Conservation (phyloP, 208 protist species). For the Leishmania amazonensis region DNA sequence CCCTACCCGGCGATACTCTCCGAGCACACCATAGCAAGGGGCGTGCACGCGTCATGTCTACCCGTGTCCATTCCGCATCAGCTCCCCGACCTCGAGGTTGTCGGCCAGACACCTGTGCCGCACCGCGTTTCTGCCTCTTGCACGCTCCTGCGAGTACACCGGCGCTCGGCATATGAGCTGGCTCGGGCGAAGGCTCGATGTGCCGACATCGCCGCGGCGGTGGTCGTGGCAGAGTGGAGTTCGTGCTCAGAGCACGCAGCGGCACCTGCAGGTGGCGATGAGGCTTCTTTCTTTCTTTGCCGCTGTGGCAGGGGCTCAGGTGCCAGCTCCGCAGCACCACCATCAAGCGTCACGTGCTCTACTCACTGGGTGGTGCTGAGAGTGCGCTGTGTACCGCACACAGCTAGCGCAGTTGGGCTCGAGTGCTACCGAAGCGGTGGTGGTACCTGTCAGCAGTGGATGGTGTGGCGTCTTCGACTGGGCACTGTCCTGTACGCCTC, state of each 20-base stretch:
- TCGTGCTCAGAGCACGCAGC: neutral
- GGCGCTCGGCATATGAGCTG: neutral
- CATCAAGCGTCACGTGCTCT: neutral
- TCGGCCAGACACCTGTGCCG: neutral
- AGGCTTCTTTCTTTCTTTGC: neutral
- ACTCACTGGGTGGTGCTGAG: conserved; percentile 7
- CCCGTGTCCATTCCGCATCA: conserved; percentile 21
- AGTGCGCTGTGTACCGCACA: neutral
- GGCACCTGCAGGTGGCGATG: neutral
- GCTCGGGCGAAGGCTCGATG: neutral
- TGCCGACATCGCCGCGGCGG: neutral
- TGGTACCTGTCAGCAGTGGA: neutral
- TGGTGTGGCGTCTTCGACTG: neutral
- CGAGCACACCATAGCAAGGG: neutral
- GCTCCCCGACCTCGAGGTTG: neutral
- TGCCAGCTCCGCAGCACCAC: neutral
- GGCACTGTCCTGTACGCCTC: conserved; percentile 10
- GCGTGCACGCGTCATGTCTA: neutral
- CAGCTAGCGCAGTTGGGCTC: neutral
- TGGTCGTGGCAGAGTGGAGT: conserved; percentile 2
- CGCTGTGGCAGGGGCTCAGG: neutral
- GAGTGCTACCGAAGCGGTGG: neutral
- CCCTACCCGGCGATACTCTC: neutral
- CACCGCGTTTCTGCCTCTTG: conserved; percentile 1
- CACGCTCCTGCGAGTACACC: conserved; percentile 17